These are phyloP conservation scores for Ascochyta pisi DNA, from an alignment of 2,329 filamentous ascomycete genomes.

Conservation along the genomic window DNA sequence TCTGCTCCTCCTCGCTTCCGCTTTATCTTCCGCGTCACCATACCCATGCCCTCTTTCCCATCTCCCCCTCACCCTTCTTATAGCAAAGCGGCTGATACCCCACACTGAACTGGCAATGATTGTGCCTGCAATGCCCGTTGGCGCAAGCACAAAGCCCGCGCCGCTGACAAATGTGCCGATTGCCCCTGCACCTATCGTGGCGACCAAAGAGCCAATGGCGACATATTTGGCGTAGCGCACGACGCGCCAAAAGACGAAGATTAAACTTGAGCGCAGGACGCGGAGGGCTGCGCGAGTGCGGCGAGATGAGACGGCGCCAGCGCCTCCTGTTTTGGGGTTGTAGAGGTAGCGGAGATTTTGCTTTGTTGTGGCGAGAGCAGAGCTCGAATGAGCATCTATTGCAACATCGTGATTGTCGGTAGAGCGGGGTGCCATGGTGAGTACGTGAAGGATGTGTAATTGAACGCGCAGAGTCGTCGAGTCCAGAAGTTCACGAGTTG, in stretches of 20 bases:
- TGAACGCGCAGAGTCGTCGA: background rate
- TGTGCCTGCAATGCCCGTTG: slow-evolving; percentile 50
- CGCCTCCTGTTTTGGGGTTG: slow-evolving; percentile 37
- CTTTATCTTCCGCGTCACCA: slow-evolving; percentile 23
- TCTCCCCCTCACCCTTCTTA: slow-evolving; percentile 42
- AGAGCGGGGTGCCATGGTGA: slow-evolving; percentile 3
- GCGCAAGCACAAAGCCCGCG: slow-evolving; percentile 52
- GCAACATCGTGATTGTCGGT: slow-evolving; percentile 10
- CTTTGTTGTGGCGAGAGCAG: slow-evolving; percentile 37
- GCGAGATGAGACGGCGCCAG: slow-evolving; percentile 38
- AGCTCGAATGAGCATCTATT: slow-evolving; percentile 20
- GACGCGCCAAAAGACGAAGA: slow-evolving; percentile 53
- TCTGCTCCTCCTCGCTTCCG: slow-evolving; percentile 23
- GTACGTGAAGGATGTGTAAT: background rate
- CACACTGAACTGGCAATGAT: slow-evolving; percentile 48
- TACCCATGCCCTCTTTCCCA: slow-evolving; percentile 30
- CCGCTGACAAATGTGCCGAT: slow-evolving; percentile 49
- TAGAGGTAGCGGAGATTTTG: slow-evolving; percentile 48
- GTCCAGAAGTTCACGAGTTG: background rate
- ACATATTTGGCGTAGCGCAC: slow-evolving; percentile 54
- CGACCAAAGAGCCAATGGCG: slow-evolving; percentile 49
- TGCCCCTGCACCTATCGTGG: slow-evolving; percentile 48
- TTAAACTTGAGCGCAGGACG: slow-evolving; percentile 46
- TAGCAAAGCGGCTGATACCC: slow-evolving; percentile 49
- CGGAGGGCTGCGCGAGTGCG: slow-evolving; percentile 51